phyloP scores from a whole-genome alignment of 1,284 basidiomycete genomes.

The Entoloma clypeatum region DNA sequence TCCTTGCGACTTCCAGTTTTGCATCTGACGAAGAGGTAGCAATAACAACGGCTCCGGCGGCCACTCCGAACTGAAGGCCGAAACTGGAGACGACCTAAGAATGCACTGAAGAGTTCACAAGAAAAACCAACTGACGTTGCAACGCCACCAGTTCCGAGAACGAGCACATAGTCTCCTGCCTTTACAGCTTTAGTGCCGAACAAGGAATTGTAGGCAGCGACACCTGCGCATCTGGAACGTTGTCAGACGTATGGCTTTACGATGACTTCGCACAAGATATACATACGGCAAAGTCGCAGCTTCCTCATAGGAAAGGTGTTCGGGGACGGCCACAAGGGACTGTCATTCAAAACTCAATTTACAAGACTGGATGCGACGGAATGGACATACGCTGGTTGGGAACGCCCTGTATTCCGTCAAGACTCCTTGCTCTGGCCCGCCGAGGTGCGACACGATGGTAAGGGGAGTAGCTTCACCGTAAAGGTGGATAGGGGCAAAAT shows the following conservation, averaged over 20 bases:
- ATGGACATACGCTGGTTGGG: slow-evolving; percentile 35
- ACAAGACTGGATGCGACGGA: background rate
- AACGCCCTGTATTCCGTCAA: slow-evolving; percentile 51
- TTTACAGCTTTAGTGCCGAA: slow-evolving; percentile 40
- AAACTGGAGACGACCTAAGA: slow-evolving; percentile 29
- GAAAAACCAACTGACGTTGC: slow-evolving; percentile 37
- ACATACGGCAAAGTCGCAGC: slow-evolving; percentile 45
- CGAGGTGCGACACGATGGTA: slow-evolving; percentile 36
- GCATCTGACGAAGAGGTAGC: slow-evolving; percentile 58
- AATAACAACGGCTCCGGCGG: slow-evolving; percentile 55
- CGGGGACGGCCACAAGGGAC: slow-evolving; percentile 42
- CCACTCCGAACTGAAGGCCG: slow-evolving; percentile 51
- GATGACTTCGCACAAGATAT: background rate
- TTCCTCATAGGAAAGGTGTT: slow-evolving; percentile 48
- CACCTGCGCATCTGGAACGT: slow-evolving; percentile 37
- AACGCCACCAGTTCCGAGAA: slow-evolving; percentile 58
- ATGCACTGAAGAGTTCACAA: background rate
- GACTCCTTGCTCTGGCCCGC: slow-evolving; percentile 51
- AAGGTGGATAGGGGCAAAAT: slow-evolving; percentile 40
- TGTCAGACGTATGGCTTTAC: background rate
- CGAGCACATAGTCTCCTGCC: slow-evolving; percentile 47
- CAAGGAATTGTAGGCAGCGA: slow-evolving; percentile 50
- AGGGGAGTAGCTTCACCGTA: slow-evolving; percentile 35
- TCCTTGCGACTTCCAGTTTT: slow-evolving; percentile 46
- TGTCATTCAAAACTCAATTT: slow-evolving; percentile 17